Conservation (phyloP, 1,139 yeast species). For the Blastobotrys aristatus region DNA sequence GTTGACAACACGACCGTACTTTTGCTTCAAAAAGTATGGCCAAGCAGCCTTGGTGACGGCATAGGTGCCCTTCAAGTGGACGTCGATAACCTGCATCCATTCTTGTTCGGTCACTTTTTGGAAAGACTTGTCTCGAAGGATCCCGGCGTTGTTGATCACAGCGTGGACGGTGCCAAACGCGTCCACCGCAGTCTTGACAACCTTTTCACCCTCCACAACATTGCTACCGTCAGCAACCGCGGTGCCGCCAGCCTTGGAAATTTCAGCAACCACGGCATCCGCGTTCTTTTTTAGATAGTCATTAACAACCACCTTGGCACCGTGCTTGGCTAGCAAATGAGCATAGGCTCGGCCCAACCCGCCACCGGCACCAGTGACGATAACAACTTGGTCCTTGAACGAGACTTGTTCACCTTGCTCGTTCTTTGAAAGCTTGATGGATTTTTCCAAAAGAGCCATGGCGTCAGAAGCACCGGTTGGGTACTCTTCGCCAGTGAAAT, state of each 20-base stretch:
- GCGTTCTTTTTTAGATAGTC: constrained; percentile 63
- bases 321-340: constrained; percentile 74
- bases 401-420: constrained; percentile 55
- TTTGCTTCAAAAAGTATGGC: constrained; percentile 79
- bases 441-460: constrained; percentile 34
- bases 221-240: constrained; percentile 89
- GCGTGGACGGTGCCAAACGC: constrained; percentile 82
- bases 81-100: constrained; percentile 78
- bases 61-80: constrained; percentile 80
- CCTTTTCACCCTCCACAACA: constrained; percentile 68
- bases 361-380: constrained; percentile 93
- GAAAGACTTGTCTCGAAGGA: constrained; percentile 85
- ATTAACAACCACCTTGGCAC: constrained; percentile 93
- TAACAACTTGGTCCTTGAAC: constrained; percentile 77
- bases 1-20: constrained; percentile 77
- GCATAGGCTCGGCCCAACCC: constrained; percentile 95
- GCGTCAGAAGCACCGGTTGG: constrained; percentile 48
- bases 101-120: constrained; percentile 76
- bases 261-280: constrained; percentile 67
- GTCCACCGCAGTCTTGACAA: constrained; percentile 72
- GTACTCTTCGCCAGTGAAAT: constrained; percentile 52
- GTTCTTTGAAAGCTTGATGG: constrained; percentile 37
- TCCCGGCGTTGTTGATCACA: constrained; percentile 90
- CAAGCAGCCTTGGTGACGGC: constrained; percentile 85
- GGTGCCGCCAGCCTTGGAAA: constrained; percentile 66